Base-by-base conservation (phyloP, 306 rosid species). In the Acacia melanoxylon region DNA sequence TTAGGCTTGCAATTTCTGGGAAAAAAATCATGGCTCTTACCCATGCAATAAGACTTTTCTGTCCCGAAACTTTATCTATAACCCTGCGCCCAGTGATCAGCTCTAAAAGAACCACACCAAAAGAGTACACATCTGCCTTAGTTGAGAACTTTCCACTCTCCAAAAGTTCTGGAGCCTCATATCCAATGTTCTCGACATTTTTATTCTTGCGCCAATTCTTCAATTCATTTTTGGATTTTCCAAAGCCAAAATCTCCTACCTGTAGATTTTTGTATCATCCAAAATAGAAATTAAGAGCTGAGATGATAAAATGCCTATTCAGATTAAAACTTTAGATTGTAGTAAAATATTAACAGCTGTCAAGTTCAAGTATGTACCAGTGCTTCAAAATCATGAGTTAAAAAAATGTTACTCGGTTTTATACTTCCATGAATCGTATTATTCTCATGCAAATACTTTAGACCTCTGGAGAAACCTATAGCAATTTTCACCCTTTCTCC, bases 381-480 rank as follows among this genome's bases (percentile, higher is more conserved):
- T 27, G 95, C 80, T 80, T 88, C 88, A 22, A 82, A 77, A 72
- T 94, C 97, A 67, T 91, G 97, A 66, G 91, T 89, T 72, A 94
- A 85, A 52, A 94, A 91, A 85, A 94, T 89, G 89, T 92, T 94
- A 71, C 89, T 92, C 49, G 98, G 94, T 75, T 91, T 92, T 74
- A 94, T 82, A 67, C 85, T 90, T 89, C 95, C 91, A 81, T 94
- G 98, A 83, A 88, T 84, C 72, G 92, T 89, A 74, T 86, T 85
- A 80, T 88, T 92, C 31, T 82, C 83, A 72, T 94, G 98, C 41
- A 94, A 88, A 84, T 88, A 88, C 33, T 86, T 87, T 68, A 94
- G 76, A 56, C 97, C 98, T 81, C 80, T 91, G 31, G 91, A 91
- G 20, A 87, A 83, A 74, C 97, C 97, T 56, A 79, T 74, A n/a